Evolutionary conservation across 805 yeast species (phyloP).

Genomic region (Kodamaea laetipori): DNA sequence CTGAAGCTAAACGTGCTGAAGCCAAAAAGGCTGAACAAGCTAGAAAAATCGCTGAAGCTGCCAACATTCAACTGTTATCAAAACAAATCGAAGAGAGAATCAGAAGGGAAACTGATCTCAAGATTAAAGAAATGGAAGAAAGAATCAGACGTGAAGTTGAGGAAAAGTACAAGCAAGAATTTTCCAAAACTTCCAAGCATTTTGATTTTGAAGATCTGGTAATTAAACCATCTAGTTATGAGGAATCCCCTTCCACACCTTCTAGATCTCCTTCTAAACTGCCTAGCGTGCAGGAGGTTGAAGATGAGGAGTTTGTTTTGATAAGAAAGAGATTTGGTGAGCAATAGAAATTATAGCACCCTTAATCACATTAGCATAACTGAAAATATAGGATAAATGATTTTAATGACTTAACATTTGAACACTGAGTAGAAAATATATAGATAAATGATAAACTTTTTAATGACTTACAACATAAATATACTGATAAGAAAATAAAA

Average conservation of each 20-base stretch:
- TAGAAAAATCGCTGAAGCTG: conserved; percentile 1
- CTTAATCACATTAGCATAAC: not conserved
- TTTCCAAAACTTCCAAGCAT: not conserved
- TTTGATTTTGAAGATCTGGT: conserved; percentile 3
- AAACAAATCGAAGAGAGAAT: not conserved
- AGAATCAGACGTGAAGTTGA: conserved; percentile 6
- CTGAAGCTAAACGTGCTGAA: not conserved
- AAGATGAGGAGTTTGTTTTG: conserved; percentile 38
- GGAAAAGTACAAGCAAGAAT: conserved; percentile 6
- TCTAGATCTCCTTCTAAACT: conserved; percentile 7
- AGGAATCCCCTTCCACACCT: conserved; percentile 8
- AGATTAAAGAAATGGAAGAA: conserved; percentile 6
- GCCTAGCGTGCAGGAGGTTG: conserved; percentile 33
- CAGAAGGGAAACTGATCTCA: conserved; percentile 6
- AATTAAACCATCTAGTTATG: conserved; percentile 8
- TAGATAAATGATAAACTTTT: too few relatives aligned
- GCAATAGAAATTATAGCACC: too few relatives aligned
- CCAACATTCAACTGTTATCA: not conserved
- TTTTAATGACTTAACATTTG: too few relatives aligned
- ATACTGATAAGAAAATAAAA: too few relatives aligned
- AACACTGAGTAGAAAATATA: not conserved
- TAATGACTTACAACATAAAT: too few relatives aligned
- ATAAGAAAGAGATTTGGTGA: conserved; percentile 35
- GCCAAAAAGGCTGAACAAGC: not conserved
- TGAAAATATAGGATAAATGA: not conserved